Evolutionary conservation across 2,329 filamentous ascomycete genomes (phyloP), one percentile per base, ranked within the genome.

Genomic region (Alternaria rosae): DNA sequence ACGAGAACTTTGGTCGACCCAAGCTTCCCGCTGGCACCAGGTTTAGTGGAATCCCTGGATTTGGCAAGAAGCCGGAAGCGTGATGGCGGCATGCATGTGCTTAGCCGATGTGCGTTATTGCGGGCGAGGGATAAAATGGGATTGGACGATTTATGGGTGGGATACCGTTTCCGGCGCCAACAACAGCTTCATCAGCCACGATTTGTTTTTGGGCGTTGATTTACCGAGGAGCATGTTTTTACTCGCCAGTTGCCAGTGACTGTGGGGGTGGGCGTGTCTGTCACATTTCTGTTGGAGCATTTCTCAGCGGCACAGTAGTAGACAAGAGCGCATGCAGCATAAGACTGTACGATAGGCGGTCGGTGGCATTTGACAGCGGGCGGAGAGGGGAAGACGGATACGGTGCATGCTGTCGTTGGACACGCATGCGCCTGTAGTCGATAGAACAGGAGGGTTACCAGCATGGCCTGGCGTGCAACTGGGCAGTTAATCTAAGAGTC

Each of bases 1-100:
- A 98, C 77, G 90, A 95, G 82, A 92, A 96, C 78, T 97, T 98
- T 84, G 94, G 94, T 64, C 88, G 89, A 70, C 82, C 91, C 62
- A 88, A 87, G 80, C 76, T 92, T 54, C 85, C 85, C 32, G 73
- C 79, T 12, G 78, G 76, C 48, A 64, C 72, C 57, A 71, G 67
- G 56, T 80, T 72, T 62, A 69, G 68, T 28, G 78, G 78, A 26
- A 77, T 80, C 28, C 76, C 76, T 55, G 78, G 76, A 48, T 78
- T 80, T 55, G 76, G 76, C 52, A 73, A 73, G 12, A 74, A 74
- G 62, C 57, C 69, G 57, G 70, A 70, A 64, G 68, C 65, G 50
- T 77, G 65, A 75, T 61, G 20, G 28, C 44, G 52, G 32, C 51
- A 50, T 45, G 57, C 54, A 56, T 45, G 57, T 66, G 62, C 58